Conservation (phyloP, 176 grass and related monocot genomes). For the Bromus sterilis region DNA sequence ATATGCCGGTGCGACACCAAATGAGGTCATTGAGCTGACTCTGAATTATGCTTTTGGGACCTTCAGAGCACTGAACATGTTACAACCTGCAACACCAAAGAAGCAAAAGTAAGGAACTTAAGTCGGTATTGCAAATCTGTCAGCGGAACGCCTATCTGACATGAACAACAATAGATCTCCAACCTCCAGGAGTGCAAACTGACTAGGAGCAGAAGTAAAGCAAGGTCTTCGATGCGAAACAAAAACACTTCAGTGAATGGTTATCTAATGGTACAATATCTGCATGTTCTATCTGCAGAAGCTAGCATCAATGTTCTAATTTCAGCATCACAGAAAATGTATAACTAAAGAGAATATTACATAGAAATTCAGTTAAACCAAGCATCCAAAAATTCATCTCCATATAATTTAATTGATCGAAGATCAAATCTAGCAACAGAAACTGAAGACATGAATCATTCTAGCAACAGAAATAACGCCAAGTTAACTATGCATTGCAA, state of each 20-base stretch:
- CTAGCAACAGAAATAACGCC: too few relatives aligned
- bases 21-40: slow-evolving; percentile 37
- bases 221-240: background rate
- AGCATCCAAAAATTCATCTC: too few relatives aligned
- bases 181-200: background rate
- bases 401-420: too few relatives aligned
- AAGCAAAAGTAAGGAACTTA: slow-evolving; percentile 1
- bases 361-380: too few relatives aligned
- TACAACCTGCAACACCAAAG: background rate
- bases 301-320: too few relatives aligned
- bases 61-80: background rate
- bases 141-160: background rate
- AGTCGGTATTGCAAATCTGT: background rate
- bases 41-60: background rate
- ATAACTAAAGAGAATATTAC: too few relatives aligned
- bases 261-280: background rate
- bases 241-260: background rate
- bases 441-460: too few relatives aligned
- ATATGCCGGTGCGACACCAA: slow-evolving; percentile 25
- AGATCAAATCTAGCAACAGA: too few relatives aligned
- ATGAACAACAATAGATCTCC: background rate
- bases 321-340: too few relatives aligned
- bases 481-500: too few relatives aligned
- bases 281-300: too few relatives aligned
- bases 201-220: background rate